Conservation (phyloP, 2,329 filamentous ascomycete genomes). For the Trematosphaeria pertusa region DNA sequence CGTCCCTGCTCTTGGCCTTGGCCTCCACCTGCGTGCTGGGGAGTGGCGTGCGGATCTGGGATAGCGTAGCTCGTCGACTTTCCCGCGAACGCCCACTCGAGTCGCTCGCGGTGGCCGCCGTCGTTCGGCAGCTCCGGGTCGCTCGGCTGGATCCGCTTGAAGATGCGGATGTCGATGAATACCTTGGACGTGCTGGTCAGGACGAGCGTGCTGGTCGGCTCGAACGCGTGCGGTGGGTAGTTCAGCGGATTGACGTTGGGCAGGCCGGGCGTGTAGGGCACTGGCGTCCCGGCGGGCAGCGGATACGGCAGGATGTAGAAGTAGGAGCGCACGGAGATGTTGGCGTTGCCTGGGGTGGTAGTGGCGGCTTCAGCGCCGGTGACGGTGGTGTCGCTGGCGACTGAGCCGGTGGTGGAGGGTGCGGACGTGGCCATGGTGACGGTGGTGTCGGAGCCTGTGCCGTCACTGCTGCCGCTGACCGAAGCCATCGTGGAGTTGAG, state of each 20-base stretch:
- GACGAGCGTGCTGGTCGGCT: conserved; percentile 70
- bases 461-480: no score
- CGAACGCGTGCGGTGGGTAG: conserved; percentile 38
- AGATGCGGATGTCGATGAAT: conserved; percentile 69
- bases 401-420: background rate
- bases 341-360: conserved; percentile 19
- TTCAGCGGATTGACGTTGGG: conserved; percentile 34
- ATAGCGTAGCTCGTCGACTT: conserved; percentile 42
- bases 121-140: conserved; percentile 27
- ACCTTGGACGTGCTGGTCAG: conserved; percentile 64
- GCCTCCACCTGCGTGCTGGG: background rate
- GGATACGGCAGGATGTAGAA: conserved; percentile 64
- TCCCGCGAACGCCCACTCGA: conserved; percentile 73
- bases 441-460: no score
- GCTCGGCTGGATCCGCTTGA: conserved; percentile 33
- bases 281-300: conserved; percentile 26
- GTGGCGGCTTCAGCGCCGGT: conserved; percentile 8
- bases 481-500: no score
- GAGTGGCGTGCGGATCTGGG: conserved; percentile 3
- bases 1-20: background rate
- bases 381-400: conserved; percentile 9
- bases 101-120: conserved; percentile 40
- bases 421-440: background rate
- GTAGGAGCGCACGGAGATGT: conserved; percentile 64
- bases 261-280: conserved; percentile 39